Evolutionary conservation across 2,329 filamentous ascomycete species (phyloP).

Genomic region (Golovinomyces cichoracearum): DNA sequence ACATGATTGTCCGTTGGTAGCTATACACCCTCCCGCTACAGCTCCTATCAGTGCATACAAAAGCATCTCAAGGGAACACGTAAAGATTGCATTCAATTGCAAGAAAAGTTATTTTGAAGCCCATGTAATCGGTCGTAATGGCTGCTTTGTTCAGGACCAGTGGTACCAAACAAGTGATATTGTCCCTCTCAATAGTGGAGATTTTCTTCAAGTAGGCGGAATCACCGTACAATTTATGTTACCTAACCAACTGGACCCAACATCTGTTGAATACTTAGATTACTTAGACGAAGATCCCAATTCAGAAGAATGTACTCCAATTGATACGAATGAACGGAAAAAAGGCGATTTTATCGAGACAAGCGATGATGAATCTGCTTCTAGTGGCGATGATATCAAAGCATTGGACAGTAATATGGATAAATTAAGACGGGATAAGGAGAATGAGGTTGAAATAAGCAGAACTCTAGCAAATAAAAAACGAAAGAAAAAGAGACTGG

Average conservation of each 20-base stretch:
- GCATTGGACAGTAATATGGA: too few species aligned
- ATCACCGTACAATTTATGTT: conserved; percentile 43
- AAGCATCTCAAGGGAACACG: conserved; percentile 46
- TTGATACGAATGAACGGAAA: conserved; percentile 33
- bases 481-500: too few species aligned
- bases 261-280: conserved; percentile 24
- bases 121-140: conserved; percentile 30
- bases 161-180: conserved; percentile 26
- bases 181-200: conserved; percentile 35
- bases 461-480: too few species aligned
- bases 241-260: conserved; percentile 21
- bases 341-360: conserved; percentile 24
- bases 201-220: conserved; percentile 44
- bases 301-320: conserved; percentile 17
- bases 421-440: conserved; percentile 7
- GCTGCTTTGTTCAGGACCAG: conserved; percentile 39
- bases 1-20: conserved; percentile 36
- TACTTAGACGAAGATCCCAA: conserved; percentile 25
- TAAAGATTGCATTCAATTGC: conserved; percentile 45
- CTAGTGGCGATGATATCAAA: too few species aligned
- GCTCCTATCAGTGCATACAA: conserved; percentile 38
- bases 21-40: conserved; percentile 39
- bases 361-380: too few species aligned
- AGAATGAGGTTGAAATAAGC: conserved; percentile 11
- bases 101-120: conserved; percentile 38